Base-by-base conservation (phyloP, 2,329 filamentous ascomycete species). In the Arachnomyces sp. region DNA sequence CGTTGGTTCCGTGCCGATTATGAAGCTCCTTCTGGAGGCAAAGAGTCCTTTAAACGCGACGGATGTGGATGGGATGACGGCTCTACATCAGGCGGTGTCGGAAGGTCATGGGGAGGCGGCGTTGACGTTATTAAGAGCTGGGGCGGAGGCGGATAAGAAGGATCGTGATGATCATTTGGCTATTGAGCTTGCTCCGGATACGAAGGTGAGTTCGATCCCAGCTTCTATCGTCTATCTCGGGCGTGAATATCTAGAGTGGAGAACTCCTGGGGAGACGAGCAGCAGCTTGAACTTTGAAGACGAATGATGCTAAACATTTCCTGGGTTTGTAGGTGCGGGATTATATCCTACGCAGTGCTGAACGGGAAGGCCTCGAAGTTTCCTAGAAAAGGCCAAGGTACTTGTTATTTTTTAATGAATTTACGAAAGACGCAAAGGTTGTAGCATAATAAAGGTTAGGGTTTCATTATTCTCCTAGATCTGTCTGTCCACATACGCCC, bases 1-100 rank as follows among this genome's bases (percentile, higher is more conserved):
- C 2, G 78, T 88, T 3, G 93, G 93, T 5, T 90, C 84, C 3
- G 77, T 84, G n/a, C 88, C 90, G 4, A 87, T 98, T 68, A 73
- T 94, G 35, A 84, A 80, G 52, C 66, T 94, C 29, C 68, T 98
- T 11, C 67, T 95, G 12, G 77, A 85, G 51, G 74, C 72, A 49
- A 75, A 73, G 47, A 94, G 86, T 49, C 89, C 90, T 0, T 58
- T 96, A 16, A 86, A 95, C 61, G 81, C 87, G 2, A 81, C 83
- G 2, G 92, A 98, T 66, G 69, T 72, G 28, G 80, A 87, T 50
- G 90, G 90, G 1, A 80, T 85, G 59, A 96, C 92, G 16, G 83
- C 92, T 3, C 69, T 98, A 53, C 92, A 98, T 65, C 92, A 98
- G 58, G 68, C 69, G 6, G 63, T 73, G 37, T 65, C 67, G 1